Conservation (phyloP, 768 basidiomycete genomes). For the Tricholoma saponaceum region DNA sequence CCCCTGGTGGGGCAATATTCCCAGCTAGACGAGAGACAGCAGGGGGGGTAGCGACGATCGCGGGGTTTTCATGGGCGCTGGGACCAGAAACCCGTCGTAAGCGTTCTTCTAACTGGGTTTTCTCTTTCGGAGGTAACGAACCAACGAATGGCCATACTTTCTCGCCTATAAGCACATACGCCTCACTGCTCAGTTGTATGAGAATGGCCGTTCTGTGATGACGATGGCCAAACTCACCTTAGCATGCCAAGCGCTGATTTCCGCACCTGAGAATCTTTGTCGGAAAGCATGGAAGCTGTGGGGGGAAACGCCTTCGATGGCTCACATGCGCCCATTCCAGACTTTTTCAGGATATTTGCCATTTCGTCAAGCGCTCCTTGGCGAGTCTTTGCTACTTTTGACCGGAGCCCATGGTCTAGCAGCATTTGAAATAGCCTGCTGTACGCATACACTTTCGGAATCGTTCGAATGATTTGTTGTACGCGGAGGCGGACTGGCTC, state of each 20-base stretch:
- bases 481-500: slow-evolving; percentile 79
- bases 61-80: slow-evolving; percentile 41
- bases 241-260: slow-evolving; percentile 82
- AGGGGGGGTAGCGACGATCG: slow-evolving; percentile 31
- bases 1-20: slow-evolving; percentile 27
- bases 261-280: slow-evolving; percentile 85
- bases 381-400: slow-evolving; percentile 89
- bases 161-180: slow-evolving; percentile 79
- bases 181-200: slow-evolving; percentile 49
- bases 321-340: slow-evolving; percentile 79
- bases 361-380: slow-evolving; percentile 86
- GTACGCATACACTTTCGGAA: slow-evolving; percentile 90
- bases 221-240: slow-evolving; percentile 47
- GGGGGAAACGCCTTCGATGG: slow-evolving; percentile 75
- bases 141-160: slow-evolving; percentile 82
- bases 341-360: slow-evolving; percentile 69
- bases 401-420: slow-evolving; percentile 83
- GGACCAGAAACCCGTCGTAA: slow-evolving; percentile 77
- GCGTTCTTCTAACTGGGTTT: slow-evolving; percentile 88
- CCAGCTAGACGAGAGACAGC: slow-evolving; percentile 50
- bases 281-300: slow-evolving; percentile 77
- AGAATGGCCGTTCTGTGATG: not conserved
- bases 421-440: slow-evolving; percentile 88
- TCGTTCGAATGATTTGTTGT: slow-evolving; percentile 75
- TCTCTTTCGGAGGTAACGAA: slow-evolving; percentile 75